Evolutionary conservation across 2,329 filamentous ascomycete genomes (phyloP).

Genomic region (Phaeosphaeriaceae sp.): DNA sequence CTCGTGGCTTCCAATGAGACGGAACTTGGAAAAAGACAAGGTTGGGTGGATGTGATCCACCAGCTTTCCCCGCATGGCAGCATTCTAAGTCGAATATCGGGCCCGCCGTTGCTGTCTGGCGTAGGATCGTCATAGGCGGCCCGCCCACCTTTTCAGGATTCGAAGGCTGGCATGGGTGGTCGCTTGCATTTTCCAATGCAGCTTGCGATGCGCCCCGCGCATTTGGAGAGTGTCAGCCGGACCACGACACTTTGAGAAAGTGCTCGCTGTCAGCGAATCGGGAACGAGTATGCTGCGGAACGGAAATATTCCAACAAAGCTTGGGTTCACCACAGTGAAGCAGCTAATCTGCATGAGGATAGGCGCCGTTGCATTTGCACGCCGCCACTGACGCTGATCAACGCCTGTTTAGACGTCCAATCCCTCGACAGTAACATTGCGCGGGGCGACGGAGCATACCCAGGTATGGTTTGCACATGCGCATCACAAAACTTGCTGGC

Average conservation of each 20-base stretch:
- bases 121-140: not conserved
- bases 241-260: not conserved
- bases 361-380: slow-evolving; percentile 15
- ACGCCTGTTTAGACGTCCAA: slow-evolving; percentile 11
- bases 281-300: not conserved
- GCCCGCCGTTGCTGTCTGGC: not conserved
- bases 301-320: not conserved
- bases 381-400: slow-evolving; percentile 25
- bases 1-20: not conserved
- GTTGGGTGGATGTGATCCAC: not conserved
- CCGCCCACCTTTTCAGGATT: not conserved
- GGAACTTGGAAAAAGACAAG: not conserved
- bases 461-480: not conserved
- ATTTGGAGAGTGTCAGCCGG: not conserved
- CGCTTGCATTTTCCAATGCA: slow-evolving; percentile 19
- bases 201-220: slow-evolving; percentile 16
- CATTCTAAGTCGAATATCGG: not conserved
- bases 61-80: not conserved
- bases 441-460: not conserved
- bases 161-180: not conserved
- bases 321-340: slow-evolving; percentile 9
- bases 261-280: not conserved
- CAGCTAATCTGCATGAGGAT: slow-evolving; percentile 11
- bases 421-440: not conserved
- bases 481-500: not conserved